These are phyloP conservation scores for Daedaleopsis sinensis DNA, from an alignment of 768 basidiomycete genomes.

Conservation along the genomic window DNA sequence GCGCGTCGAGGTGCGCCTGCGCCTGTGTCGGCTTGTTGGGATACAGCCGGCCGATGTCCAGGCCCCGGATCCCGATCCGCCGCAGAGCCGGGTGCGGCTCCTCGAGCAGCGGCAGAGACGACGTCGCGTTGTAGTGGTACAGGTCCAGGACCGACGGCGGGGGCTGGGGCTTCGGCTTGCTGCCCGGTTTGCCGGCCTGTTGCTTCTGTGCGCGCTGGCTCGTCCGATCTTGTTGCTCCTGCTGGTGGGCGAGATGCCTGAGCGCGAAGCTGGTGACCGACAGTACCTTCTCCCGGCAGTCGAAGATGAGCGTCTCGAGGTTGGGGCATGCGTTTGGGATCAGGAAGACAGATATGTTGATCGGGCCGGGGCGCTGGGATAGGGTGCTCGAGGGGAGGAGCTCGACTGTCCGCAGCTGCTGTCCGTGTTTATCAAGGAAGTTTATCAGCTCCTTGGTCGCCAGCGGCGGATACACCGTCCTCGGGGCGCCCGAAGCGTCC, in stretches of 20 bases:
- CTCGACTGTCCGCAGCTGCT: slow-evolving; percentile 42
- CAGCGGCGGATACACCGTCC: slow-evolving; percentile 8
- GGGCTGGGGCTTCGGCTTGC: slow-evolving; percentile 3
- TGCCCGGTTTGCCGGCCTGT: not conserved
- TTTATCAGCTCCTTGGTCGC: slow-evolving; percentile 27
- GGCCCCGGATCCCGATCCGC: slow-evolving; percentile 49
- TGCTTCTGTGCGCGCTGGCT: slow-evolving; percentile 25
- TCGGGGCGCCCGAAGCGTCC: slow-evolving; percentile 25
- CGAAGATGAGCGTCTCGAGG: slow-evolving; percentile 46
- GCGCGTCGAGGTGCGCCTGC: slow-evolving; percentile 45
- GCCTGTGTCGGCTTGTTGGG: slow-evolving; percentile 42
- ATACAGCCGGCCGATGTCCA: slow-evolving; percentile 46
- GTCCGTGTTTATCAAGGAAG: slow-evolving; percentile 48
- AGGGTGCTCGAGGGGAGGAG: slow-evolving; percentile 34
- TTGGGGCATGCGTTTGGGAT: slow-evolving; percentile 45
- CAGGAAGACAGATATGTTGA: slow-evolving; percentile 48
- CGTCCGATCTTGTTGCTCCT: slow-evolving; percentile 36
- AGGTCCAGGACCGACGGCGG: slow-evolving; percentile 5
- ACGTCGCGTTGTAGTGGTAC: not conserved
- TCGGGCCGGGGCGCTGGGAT: slow-evolving; percentile 31
- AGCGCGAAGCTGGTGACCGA: slow-evolving; percentile 10
- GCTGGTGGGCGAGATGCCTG: slow-evolving; percentile 1
- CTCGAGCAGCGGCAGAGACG: slow-evolving; percentile 14
- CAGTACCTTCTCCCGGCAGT: slow-evolving; percentile 22
- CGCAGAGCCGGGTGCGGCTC: slow-evolving; percentile 39